Conservation (phyloP, 202 grass and related monocot genomes). For the Schoenoplectus tabernaemontani region DNA sequence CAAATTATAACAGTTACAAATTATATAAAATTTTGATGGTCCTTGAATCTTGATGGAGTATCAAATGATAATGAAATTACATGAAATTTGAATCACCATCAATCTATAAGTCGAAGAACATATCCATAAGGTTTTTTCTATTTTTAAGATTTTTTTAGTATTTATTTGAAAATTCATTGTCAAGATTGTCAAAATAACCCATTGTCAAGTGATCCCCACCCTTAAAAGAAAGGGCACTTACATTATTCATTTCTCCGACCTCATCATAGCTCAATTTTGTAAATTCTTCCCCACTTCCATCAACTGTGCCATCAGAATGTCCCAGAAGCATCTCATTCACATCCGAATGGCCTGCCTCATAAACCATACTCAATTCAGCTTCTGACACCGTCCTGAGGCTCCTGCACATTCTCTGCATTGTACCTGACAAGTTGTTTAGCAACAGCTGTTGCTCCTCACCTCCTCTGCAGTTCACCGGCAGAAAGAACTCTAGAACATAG, state of each 20-base stretch:
- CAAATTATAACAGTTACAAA: no score
- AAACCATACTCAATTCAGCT: slow-evolving; percentile 23
- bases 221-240: slow-evolving; percentile 1
- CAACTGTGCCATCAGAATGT: background rate
- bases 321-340: background rate
- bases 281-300: background rate
- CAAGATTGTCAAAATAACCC: no score
- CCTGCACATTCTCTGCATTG: slow-evolving; percentile 89
- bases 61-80: no score
- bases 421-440: slow-evolving; percentile 80
- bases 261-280: slow-evolving; percentile 4
- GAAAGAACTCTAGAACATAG: slow-evolving; percentile 94
- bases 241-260: slow-evolving; percentile 10
- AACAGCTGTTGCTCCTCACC: slow-evolving; percentile 82
- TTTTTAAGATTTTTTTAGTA: no score
- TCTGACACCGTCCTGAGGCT: slow-evolving; percentile 71
- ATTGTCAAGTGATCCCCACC: no score
- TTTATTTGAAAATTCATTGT: no score
- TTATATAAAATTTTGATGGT: no score
- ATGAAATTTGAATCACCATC: no score
- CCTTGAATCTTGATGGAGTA: no score
- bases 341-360: background rate
- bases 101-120: no score
- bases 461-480: slow-evolving; percentile 74
- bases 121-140: no score